Base-by-base conservation (phyloP, 306 rosid species). In the Cyclanthera cordifolia region DNA sequence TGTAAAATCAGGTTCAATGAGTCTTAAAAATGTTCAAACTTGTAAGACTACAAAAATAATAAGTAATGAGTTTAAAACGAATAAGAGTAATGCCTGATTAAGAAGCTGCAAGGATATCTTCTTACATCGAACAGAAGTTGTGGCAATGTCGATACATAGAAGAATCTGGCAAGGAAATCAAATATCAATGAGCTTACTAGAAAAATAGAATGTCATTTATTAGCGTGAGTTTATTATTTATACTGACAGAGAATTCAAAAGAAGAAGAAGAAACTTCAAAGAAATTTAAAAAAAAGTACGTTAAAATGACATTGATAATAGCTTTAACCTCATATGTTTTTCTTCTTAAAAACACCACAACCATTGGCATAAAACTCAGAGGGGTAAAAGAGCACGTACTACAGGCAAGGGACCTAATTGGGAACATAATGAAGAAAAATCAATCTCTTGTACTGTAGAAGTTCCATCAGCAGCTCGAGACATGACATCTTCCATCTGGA, bases 121-220 rank as follows among this genome's bases (percentile, higher is more conserved):
- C 79, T 90, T 87, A 66, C 91, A 83, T 83, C 80, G 82, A 10
- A 96, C 93, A 70, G 98, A 89, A 79, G 98, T 89, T 71, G 95
- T 84, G 53, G 98, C 98, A 75, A 86, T 85, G 67, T 93, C 98
- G 64, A 89, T 84, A 75, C 93, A 93, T 73, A 93, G 98, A 84
- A 93, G 98, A 86, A 93, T 89, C 98, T 93, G 81, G 34, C 76
- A 83, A 67, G 72, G 79, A 76, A 84, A 47, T 56, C 64, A 70
- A 63, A 68, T 48, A 74, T 48, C 71, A 80, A 79, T 81, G 74
- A 81, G 71, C 17, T 70, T 73, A 50, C 74, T 45, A 76, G 69
- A 50, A 60, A 54, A 55, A 39, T 74, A 58, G 71, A 34, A 71
- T 25, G 49, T 25, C 43, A 23, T 54, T 72, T 51, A 19, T 21